These are phyloP conservation scores for Cinnamomum chago DNA, from an alignment of 164 flowering plant genomes.

Conservation along the genomic window DNA sequence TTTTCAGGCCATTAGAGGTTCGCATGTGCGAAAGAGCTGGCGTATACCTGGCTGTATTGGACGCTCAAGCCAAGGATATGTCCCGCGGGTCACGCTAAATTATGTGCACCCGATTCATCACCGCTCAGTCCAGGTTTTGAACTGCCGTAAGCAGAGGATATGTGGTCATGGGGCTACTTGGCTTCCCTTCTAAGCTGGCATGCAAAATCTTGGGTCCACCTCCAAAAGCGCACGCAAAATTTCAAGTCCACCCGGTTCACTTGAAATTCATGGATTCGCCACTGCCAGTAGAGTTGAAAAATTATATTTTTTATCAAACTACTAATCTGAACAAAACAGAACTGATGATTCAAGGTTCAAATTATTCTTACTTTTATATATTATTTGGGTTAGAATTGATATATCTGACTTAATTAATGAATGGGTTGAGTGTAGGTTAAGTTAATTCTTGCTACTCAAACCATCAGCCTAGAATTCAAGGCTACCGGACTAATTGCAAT, in stretches of 20 bases:
- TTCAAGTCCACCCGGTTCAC: neutral
- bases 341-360: too few relatives aligned
- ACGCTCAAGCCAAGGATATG: neutral
- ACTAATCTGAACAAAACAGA: rapidly evolving
- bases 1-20: neutral
- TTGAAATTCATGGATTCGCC: neutral
- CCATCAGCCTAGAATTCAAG: too few relatives aligned
- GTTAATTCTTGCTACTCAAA: too few relatives aligned
- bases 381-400: too few relatives aligned
- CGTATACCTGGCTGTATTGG: neutral
- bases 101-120: neutral
- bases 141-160: neutral
- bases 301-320: too few relatives aligned
- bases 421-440: too few relatives aligned
- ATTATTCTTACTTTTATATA: too few relatives aligned
- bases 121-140: neutral
- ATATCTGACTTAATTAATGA: too few relatives aligned
- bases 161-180: neutral
- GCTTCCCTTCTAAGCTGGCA: neutral
- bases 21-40: neutral
- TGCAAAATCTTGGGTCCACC: neutral
- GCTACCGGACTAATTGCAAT: too few relatives aligned
- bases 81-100: neutral
- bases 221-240: neutral
- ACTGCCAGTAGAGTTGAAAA: too few relatives aligned